Base-by-base conservation (phyloP, 2,329 filamentous ascomycete genomes). In the Hypoxylon sp. region DNA sequence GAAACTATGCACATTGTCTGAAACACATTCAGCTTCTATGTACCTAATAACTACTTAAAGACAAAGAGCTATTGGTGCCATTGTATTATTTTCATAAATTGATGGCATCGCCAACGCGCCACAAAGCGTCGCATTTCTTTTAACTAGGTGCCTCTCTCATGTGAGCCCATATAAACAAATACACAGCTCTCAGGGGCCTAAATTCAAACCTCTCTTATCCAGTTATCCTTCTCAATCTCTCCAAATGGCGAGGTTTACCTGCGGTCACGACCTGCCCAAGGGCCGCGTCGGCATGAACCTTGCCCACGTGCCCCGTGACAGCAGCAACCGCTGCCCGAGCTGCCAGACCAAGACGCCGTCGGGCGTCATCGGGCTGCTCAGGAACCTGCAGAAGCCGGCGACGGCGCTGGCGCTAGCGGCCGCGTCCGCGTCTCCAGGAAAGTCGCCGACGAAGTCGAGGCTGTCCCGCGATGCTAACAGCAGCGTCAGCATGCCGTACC, bases 231-330 rank as follows among this genome's bases (percentile, higher is more conserved):
- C 35, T 4, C 3, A n/a, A 26, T 11, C 20, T 24, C 15, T 17
- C 38, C 23, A 41, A 2, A 62, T 62, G 59, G 10, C 55, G 10
- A 20, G 13, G 31, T 62, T 59, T 20, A 24, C 18, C n/a, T 62
- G 59, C n/a, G 55, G 55, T 7, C 59, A 62, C 18, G 17, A 17
- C 18, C 43, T 62, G 24, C 51, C 51, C 17, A 59, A 51, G 15
- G 58, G 55, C 1, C 59, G 59, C 10, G 29, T 62, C 18, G 59
- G 59, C 8, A 48, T 23, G 1, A 53, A 56, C 13, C 55, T 62
- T 4, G 40, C 55, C 29, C 37, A 59, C 17, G 41, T 59, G n/a
- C 55, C 59, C 7, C 48, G 26, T 17, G 59, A 55, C 17, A 37
- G 11, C 4, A 23, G 35, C 8, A 55, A 40, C 3, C 55, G 51